These are phyloP conservation scores for Millerago galiae DNA, from an alignment of 805 yeast genomes.

Conservation along the genomic window DNA sequence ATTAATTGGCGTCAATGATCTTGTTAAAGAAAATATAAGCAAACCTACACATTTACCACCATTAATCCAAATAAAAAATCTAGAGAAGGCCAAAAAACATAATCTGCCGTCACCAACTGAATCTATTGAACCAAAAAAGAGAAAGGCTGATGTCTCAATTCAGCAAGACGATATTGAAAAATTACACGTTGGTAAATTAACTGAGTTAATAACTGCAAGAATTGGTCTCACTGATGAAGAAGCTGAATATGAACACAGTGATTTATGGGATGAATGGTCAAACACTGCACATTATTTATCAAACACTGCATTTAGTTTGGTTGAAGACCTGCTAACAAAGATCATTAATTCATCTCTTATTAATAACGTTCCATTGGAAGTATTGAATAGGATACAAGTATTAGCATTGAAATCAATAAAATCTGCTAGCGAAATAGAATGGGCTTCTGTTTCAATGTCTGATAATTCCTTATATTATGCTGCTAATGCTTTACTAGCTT, in stretches of 20 bases:
- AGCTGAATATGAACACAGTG: slow-evolving; percentile 19
- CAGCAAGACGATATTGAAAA: slow-evolving; percentile 16
- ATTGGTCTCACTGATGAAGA: slow-evolving; percentile 24
- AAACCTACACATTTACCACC: not conserved
- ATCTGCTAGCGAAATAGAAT: slow-evolving; percentile 17
- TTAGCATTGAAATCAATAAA: slow-evolving; percentile 26
- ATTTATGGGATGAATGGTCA: slow-evolving; percentile 21
- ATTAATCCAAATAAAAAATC: no score
- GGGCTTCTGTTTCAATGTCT: slow-evolving; percentile 6
- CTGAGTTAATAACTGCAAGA: slow-evolving; percentile 5
- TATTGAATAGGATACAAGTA: slow-evolving; percentile 28
- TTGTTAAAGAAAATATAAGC: not conserved
- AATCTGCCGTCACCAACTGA: not conserved
- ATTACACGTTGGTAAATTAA: slow-evolving; percentile 7
- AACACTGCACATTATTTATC: slow-evolving; percentile 17
- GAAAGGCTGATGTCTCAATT: slow-evolving; percentile 12
- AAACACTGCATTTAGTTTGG: slow-evolving; percentile 11
- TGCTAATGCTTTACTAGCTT: slow-evolving; percentile 10
- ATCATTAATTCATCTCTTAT: slow-evolving; percentile 13
- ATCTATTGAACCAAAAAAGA: slow-evolving; percentile 9
- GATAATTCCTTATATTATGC: slow-evolving; percentile 5
- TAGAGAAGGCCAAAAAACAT: not conserved
- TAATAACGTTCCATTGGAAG: slow-evolving; percentile 17
- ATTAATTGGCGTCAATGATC: not conserved
- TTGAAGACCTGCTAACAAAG: slow-evolving; percentile 20